Evolutionary conservation across 1,139 yeast genomes (phyloP), one percentile per base, ranked within the genome.

Genomic region (Pneumocystis oryctolagi): DNA sequence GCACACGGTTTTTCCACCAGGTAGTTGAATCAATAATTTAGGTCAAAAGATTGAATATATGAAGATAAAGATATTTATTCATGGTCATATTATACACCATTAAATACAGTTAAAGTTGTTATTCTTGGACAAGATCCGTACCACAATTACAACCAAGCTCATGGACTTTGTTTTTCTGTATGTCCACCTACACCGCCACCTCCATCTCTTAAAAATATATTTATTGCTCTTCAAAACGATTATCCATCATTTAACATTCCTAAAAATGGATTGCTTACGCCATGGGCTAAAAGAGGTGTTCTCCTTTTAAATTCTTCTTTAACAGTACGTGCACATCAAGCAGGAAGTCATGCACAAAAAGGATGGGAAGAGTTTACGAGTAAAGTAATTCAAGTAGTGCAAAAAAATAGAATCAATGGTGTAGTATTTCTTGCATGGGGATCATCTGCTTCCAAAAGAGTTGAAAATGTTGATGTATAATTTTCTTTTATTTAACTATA

Each of bases 91-190:
- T 78, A 84, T 40, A 89, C 97, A 0, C 96, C 97, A 0, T 77
- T 92, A 42, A 78, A 82, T 5, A 73, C 80, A 1, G 86, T 90
- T 37, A 84, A 83, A 70, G 94, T 94, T 40, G 80, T 92, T 2
- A 79, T 94, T 20, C 77, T 94, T 59, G 99, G 99, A 0, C 99
- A 92, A 73, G 99, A 92, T 72, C 99, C 99, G 0, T 92, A 92
- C 72, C 98, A 94, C 73, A 89, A 89, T 71, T 75, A 74, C 69
- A 87, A 87, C 70, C 98, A 92, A 73, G 99, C 99, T 0, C 98
- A 92, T 71, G 99, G 99, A 0, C 77, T 92, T 35, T 97, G 98
- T 4, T 92, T 92, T 70, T 86, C 95, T 14, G 98, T 92, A 1
- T 78, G 83, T 61, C 85, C 87, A 40, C 96, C 96, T 2, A 84